phyloP scores from a whole-genome alignment of 2,329 filamentous ascomycete species.

The Penicillium sumatraense region DNA sequence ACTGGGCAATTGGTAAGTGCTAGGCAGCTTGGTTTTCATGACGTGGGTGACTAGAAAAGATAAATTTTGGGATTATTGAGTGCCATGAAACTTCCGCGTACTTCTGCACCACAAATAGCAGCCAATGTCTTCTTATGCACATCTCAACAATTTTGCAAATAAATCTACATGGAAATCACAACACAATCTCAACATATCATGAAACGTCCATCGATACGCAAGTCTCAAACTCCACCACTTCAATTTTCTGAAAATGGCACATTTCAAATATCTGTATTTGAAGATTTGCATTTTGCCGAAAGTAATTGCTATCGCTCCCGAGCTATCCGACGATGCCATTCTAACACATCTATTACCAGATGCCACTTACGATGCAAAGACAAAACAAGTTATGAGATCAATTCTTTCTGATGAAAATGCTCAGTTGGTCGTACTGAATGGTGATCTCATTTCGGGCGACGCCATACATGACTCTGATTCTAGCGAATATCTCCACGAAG shows the following conservation, averaged over 20 bases:
- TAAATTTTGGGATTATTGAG: neutral
- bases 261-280: slow-evolving; percentile 64
- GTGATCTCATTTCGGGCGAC: slow-evolving; percentile 73
- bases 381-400: slow-evolving; percentile 60
- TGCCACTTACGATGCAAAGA: slow-evolving; percentile 58
- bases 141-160: neutral
- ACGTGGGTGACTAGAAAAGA: neutral
- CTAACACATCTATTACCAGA: slow-evolving; percentile 15
- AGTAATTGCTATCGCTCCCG: slow-evolving; percentile 47
- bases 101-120: neutral
- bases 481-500: slow-evolving; percentile 62
- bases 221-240: neutral
- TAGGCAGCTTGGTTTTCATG: neutral
- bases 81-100: neutral
- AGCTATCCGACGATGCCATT: slow-evolving; percentile 45
- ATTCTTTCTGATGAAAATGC: slow-evolving; percentile 63
- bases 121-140: neutral
- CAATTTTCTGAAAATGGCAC: slow-evolving; percentile 30
- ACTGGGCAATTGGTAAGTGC: neutral
- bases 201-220: neutral
- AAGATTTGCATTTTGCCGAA: slow-evolving; percentile 74
- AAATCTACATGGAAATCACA: neutral
- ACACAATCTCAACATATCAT: neutral
- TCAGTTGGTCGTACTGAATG: slow-evolving; percentile 70
- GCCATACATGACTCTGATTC: slow-evolving; percentile 59